Evolutionary conservation across 306 rosid species (phyloP), one percentile per base, ranked within the genome.

Genomic region (Mimosa pudica): DNA sequence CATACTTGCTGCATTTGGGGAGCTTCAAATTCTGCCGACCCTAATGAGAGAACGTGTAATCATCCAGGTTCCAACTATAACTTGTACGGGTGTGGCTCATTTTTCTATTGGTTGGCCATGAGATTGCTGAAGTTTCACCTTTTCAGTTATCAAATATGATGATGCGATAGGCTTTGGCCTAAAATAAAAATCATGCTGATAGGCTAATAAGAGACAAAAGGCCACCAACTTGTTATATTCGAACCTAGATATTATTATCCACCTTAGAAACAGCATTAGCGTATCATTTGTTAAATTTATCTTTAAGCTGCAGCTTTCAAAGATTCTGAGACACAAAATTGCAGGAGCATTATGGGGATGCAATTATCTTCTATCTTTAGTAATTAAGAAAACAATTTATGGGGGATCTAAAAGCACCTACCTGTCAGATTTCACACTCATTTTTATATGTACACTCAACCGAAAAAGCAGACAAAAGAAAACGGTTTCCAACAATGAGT

Each of bases 121-220:
- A 72, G 47, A 14, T 72, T 8, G 11, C 48, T 73, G 35, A 17
- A 35, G 47, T 35, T 52, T 60, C 36, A 60, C 65, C 10, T 24
- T 73, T 73, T 33, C 77, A 52, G 10, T 36, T 13, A 54, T 73
- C 18, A 36, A 36, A 54, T 54, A 10, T 54, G 5, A 73, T 73
- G 48, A 46, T 36, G 76, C 62, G 14, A 60, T 60, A 16, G 10
- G 62, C 4, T 55, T n/a, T 5, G 61, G 61, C 9, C 61, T 55
- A 57, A 57, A 57, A 57, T 20, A 57, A 57, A 55, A 57, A 57
- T 57, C 35, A 72, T 72, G 47, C 64, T 72, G 76, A 72, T 52
- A 20, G 63, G 63, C 48, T 51, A 32, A 33, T 36, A 54, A 35
- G 79, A 61, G 79, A 75, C 70, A 60, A 9, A 18, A 10, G 17